A percentile compares a stretch with the other conserved stretches of the same genome.
These are phyloP conservation scores for Salicornia ramosissima DNA, from an alignment of 148 eudicot species.

Conservation along the genomic window DNA sequence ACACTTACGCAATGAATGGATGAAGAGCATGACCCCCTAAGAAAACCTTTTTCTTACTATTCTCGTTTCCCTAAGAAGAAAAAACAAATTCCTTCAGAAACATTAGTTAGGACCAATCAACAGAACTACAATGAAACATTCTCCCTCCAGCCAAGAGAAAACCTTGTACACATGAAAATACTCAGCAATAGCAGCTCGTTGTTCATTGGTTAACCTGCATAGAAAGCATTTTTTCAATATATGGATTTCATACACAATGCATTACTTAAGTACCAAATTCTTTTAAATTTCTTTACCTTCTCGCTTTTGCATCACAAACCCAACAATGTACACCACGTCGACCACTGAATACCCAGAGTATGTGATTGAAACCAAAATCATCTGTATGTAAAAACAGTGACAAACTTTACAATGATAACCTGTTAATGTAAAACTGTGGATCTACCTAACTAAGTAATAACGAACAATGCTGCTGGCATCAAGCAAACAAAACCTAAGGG, in stretches of 20 bases:
- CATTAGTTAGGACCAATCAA: slow-evolving; percentile 1
- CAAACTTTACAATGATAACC: slow-evolving; percentile 5
- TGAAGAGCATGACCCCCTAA: slow-evolving; percentile 56
- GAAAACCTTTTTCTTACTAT: slow-evolving; percentile 57
- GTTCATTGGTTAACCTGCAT: slow-evolving; percentile 71
- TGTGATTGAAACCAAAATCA: slow-evolving; percentile 92
- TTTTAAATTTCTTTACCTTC: slow-evolving; percentile 47
- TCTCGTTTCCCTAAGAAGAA: slow-evolving; percentile 64
- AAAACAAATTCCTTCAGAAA: not conserved
- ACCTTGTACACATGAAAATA: slow-evolving; percentile 85
- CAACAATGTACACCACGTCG: slow-evolving; percentile 98
- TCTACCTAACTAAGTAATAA: too few species aligned
- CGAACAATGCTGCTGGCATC: too few species aligned
- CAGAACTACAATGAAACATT: not conserved
- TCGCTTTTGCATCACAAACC: slow-evolving; percentile 98
- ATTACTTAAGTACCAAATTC: not conserved
- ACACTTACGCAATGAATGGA: slow-evolving; percentile 69
- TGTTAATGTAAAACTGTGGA: slow-evolving; percentile 3
- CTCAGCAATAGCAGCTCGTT: slow-evolving; percentile 71
- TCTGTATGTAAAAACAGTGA: slow-evolving; percentile 36
- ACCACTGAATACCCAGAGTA: slow-evolving; percentile 95
- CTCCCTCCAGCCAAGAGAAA: not conserved
- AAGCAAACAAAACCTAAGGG: not conserved
- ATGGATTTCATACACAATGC: not conserved
- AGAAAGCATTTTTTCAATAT: slow-evolving; percentile 14